Evolutionary conservation across 108 stramenopile species (phyloP).

Genomic region (Cyclostephanos invisitatus): DNA sequence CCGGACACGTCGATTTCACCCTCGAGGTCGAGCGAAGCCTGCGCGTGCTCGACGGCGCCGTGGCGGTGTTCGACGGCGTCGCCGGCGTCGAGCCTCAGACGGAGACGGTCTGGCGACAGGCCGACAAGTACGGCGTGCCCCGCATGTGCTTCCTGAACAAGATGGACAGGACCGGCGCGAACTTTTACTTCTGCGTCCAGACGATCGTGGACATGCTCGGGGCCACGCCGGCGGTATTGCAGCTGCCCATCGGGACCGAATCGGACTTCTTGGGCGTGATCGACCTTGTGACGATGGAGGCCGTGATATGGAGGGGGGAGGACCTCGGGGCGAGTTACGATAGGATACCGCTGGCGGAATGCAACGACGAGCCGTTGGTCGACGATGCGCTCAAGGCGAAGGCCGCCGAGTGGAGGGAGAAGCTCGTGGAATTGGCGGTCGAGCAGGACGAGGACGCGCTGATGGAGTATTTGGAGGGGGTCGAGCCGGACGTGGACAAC

Average conservation of each 20-base stretch:
- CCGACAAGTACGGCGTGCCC: slow-evolving; percentile 96
- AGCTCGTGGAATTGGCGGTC: slow-evolving; percentile 84
- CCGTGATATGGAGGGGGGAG: slow-evolving; percentile 95
- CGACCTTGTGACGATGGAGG: slow-evolving; percentile 97
- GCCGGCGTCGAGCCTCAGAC: slow-evolving; percentile 99
- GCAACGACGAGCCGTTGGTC: slow-evolving; percentile 85
- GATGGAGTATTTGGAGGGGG: slow-evolving; percentile 87
- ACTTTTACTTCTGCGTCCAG: slow-evolving; percentile 95
- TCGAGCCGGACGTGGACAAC: slow-evolving; percentile 76
- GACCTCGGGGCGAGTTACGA: slow-evolving; percentile 96
- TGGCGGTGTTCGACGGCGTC: slow-evolving; percentile 99
- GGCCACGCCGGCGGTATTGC: slow-evolving; percentile 91
- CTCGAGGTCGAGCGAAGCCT: slow-evolving; percentile 97
- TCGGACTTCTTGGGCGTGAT: slow-evolving; percentile 93
- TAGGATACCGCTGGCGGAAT: slow-evolving; percentile 84
- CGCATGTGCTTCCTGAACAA: slow-evolving; percentile 99
- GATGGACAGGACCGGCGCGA: slow-evolving; percentile 99
- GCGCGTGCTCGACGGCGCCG: slow-evolving; percentile 98
- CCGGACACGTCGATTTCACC: slow-evolving; percentile 95
- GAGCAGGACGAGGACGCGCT: slow-evolving; percentile 93
- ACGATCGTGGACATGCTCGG: slow-evolving; percentile 93
- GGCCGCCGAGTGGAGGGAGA: slow-evolving; percentile 83
- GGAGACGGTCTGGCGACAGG: slow-evolving; percentile 99
- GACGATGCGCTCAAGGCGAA: slow-evolving; percentile 86
- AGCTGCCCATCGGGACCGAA: slow-evolving; percentile 95